These are phyloP conservation scores for Phlebiopsis gigantea DNA, from an alignment of 768 basidiomycete species.

Conservation along the genomic window DNA sequence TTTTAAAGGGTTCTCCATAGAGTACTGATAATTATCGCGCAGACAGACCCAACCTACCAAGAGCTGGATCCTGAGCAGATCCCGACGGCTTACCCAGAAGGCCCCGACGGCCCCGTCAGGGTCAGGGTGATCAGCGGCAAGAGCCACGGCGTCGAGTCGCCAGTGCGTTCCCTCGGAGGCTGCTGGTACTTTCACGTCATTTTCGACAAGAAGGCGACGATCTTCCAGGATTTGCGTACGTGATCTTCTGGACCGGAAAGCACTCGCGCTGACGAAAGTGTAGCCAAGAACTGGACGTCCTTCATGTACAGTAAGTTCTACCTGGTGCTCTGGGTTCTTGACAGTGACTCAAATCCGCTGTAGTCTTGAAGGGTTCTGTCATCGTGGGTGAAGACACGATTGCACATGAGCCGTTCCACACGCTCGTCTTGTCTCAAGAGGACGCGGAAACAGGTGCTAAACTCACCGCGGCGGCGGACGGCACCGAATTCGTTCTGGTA, in stretches of 20 bases:
- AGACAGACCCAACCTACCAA: constrained; percentile 71
- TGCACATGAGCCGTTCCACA: constrained; percentile 60
- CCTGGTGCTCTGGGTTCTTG: not conserved
- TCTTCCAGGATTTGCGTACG: constrained; percentile 84
- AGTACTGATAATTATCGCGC: no score
- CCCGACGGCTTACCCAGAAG: constrained; percentile 68
- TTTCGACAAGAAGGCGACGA: constrained; percentile 49
- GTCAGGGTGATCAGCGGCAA: constrained; percentile 88
- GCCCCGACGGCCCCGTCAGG: constrained; percentile 57
- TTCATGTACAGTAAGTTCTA: constrained; percentile 71
- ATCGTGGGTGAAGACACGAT: constrained; percentile 47
- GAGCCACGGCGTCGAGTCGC: constrained; percentile 81
- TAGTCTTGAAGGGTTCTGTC: constrained; percentile 66
- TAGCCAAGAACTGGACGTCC: constrained; percentile 83
- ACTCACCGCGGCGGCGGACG: constrained; percentile 51
- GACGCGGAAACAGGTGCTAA: constrained; percentile 61
- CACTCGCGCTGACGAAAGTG: not conserved
- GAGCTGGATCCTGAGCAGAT: constrained; percentile 66
- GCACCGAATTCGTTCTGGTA: constrained; percentile 75
- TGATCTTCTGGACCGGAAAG: constrained; percentile 5
- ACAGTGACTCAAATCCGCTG: not conserved
- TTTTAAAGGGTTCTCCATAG: no score
- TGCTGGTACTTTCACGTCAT: constrained; percentile 89
- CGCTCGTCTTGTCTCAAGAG: constrained; percentile 71
- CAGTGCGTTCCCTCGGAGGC: constrained; percentile 86